phyloP scores from a whole-genome alignment of 495 filamentous ascomycete species.

The Aspergillus sparsus region DNA sequence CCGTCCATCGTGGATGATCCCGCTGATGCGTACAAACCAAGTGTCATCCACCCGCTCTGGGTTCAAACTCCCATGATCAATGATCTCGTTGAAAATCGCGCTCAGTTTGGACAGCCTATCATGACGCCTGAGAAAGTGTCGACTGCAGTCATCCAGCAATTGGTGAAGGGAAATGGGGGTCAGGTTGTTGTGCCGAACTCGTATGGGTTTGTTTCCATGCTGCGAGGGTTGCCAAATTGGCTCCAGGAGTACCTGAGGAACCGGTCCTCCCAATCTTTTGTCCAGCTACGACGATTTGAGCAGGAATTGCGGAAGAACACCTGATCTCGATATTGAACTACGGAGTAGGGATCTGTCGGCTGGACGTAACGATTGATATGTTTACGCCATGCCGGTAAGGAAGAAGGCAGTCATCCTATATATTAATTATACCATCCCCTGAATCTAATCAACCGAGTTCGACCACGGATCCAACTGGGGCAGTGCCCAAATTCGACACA shows the following conservation, averaged over 20 bases:
- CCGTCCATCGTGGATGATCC: not conserved
- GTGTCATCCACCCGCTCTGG: conserved; percentile 46
- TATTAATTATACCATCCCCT: no score
- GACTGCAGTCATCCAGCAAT: conserved; percentile 40
- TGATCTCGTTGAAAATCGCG: conserved; percentile 35
- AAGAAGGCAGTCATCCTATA: no score
- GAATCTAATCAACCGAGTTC: no score
- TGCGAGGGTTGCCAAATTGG: not conserved
- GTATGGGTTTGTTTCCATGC: not conserved
- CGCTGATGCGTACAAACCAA: conserved; percentile 8
- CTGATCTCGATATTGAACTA: no score
- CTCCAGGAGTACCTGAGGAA: not conserved
- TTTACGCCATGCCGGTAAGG: no score
- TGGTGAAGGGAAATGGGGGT: conserved; percentile 41
- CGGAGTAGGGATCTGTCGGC: no score
- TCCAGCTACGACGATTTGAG: not conserved
- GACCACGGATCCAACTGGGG: no score
- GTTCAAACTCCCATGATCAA: conserved; percentile 48
- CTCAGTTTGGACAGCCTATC: conserved; percentile 36
- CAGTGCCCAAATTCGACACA: no score
- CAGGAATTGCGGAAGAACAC: not conserved
- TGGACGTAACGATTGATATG: no score
- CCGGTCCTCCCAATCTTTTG: not conserved
- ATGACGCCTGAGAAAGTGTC: conserved; percentile 40
- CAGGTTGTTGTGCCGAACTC: conserved; percentile 38